Evolutionary conservation across 441 rosid species (phyloP).

Genomic region (Bocquillonia castaneifolia): DNA sequence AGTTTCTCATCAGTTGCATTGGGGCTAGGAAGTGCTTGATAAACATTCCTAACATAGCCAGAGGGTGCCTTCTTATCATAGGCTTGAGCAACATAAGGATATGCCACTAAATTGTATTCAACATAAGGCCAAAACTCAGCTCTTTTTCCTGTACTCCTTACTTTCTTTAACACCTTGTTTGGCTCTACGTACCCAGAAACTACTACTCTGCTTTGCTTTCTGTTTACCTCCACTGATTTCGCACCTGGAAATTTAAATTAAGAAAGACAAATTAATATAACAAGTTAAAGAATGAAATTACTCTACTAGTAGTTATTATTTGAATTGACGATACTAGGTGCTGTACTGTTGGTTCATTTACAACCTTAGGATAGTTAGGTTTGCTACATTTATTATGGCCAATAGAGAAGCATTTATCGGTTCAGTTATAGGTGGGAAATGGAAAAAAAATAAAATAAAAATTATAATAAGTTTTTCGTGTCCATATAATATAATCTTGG

Average conservation of each 20-base stretch:
- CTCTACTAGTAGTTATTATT: not conserved
- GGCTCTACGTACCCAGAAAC: conserved; percentile 71
- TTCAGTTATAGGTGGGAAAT: not conserved
- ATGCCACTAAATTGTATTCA: conserved; percentile 66
- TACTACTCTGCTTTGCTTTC: conserved; percentile 65
- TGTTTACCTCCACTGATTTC: conserved; percentile 59
- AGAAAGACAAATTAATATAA: not conserved
- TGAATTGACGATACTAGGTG: not conserved
- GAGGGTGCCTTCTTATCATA: conserved; percentile 86
- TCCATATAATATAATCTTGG: not conserved
- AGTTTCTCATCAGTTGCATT: conserved; percentile 45
- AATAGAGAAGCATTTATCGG: not conserved
- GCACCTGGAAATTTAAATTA: conserved; percentile 34
- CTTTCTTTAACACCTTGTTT: conserved; percentile 59
- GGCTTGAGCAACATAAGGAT: conserved; percentile 69
- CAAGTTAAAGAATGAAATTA: not conserved
- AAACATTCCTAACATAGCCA: conserved; percentile 63
- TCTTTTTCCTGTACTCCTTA: conserved; percentile 65
- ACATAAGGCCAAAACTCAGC: conserved; percentile 92
- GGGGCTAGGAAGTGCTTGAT: conserved; percentile 58
- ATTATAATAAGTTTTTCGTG: not conserved
- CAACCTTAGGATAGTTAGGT: conserved; percentile 11
- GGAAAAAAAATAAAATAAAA: not conserved
- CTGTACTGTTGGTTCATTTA: not conserved
- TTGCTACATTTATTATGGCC: conserved; percentile 18